Evolutionary conservation across 1,284 basidiomycete genomes (phyloP).

Genomic region (Trametes sp.): DNA sequence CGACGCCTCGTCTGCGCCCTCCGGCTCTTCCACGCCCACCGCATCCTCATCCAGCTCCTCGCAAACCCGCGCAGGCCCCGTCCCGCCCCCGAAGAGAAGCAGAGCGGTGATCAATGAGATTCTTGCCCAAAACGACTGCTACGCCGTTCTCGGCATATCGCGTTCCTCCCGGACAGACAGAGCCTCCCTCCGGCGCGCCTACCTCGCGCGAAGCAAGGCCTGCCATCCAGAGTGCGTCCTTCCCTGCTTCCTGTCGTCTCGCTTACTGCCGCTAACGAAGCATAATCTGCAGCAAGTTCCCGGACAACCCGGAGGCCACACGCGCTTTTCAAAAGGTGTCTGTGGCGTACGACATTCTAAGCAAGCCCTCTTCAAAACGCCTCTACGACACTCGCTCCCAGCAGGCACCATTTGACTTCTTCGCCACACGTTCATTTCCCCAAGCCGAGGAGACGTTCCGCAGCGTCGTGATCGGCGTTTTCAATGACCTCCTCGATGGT

Average conservation of each 20-base stretch:
- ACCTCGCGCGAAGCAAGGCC: slow-evolving; percentile 74
- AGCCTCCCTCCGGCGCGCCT: slow-evolving; percentile 73
- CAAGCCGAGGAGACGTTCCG: slow-evolving; percentile 81
- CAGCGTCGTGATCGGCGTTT: slow-evolving; percentile 74
- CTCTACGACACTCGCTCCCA: slow-evolving; percentile 70
- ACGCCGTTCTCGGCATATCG: slow-evolving; percentile 73
- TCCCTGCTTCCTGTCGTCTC: slow-evolving; percentile 2
- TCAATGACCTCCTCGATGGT: slow-evolving; percentile 85
- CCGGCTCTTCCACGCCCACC: slow-evolving; percentile 38
- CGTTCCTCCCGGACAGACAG: slow-evolving; percentile 65
- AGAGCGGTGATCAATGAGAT: slow-evolving; percentile 57
- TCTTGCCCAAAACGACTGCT: slow-evolving; percentile 68
- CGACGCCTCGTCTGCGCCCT: slow-evolving; percentile 33
- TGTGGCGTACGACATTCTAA: slow-evolving; percentile 83
- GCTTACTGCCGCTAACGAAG: slow-evolving; percentile 1
- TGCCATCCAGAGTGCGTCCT: slow-evolving; percentile 85
- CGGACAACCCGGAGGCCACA: slow-evolving; percentile 77
- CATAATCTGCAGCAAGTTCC: slow-evolving; percentile 71
- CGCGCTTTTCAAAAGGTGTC: slow-evolving; percentile 87
- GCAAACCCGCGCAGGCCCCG: slow-evolving; percentile 23
- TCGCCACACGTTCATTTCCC: slow-evolving; percentile 55
- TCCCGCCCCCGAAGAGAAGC: slow-evolving; percentile 36
- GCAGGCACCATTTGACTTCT: slow-evolving; percentile 58
- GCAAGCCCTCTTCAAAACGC: slow-evolving; percentile 72
- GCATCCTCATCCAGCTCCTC: slow-evolving; percentile 9